phyloP scores from a whole-genome alignment of 176 grass and related monocot genomes.

The Triticum urartu region DNA sequence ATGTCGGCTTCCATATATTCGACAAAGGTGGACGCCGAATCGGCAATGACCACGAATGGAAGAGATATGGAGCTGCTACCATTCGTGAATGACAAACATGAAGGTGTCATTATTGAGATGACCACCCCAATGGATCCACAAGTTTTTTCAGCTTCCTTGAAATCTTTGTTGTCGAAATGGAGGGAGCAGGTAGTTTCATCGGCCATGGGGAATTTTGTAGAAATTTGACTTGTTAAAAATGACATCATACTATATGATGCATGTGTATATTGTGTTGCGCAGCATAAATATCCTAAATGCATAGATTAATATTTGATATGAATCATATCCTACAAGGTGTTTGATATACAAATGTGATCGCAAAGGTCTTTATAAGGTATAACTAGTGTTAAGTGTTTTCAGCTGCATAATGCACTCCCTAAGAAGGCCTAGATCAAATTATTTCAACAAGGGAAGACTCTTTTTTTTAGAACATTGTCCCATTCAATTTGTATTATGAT shows the following conservation, averaged over 20 bases:
- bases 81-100: conserved; percentile 67
- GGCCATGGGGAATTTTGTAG: not conserved
- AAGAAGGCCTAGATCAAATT: not conserved
- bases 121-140: conserved; percentile 53
- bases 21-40: not conserved
- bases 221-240: not conserved
- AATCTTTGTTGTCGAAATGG: conserved; percentile 65
- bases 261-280: not conserved
- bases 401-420: not conserved
- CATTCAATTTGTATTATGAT: not conserved
- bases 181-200: conserved; percentile 59
- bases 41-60: conserved; percentile 11
- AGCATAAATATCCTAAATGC: not conserved
- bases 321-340: not conserved
- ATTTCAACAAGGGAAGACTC: not conserved
- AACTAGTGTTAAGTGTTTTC: not conserved
- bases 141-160: conserved; percentile 60
- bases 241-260: not conserved
- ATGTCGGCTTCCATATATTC: conserved; percentile 45
- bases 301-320: not conserved
- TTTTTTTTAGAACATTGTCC: not conserved
- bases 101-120: conserved; percentile 82
- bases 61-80: conserved; percentile 39
- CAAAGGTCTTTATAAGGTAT: not conserved
- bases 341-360: not conserved